Conservation (phyloP, 805 yeast genomes). For the Brettanomyces custersianus region DNA sequence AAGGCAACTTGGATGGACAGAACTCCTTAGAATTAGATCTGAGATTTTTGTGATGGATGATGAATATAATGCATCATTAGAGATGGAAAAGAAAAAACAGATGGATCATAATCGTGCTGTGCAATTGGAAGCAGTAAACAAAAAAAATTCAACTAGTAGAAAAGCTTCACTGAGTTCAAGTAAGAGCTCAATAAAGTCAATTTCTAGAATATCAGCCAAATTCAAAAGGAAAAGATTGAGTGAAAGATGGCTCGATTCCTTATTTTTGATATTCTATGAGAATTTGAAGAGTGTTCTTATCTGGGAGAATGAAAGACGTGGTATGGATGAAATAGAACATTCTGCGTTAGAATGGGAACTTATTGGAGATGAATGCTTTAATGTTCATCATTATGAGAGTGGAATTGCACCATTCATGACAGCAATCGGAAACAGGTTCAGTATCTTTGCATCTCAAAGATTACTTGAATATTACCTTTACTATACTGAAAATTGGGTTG, state of each 20-base stretch:
- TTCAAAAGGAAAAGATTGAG: slow-evolving; percentile 44
- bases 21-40: slow-evolving; percentile 54
- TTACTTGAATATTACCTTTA: slow-evolving; percentile 37
- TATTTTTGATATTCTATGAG: slow-evolving; percentile 58
- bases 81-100: slow-evolving; percentile 10
- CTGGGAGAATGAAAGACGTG: slow-evolving; percentile 26
- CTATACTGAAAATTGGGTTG: slow-evolving; percentile 12
- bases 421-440: slow-evolving; percentile 49
- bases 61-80: slow-evolving; percentile 36
- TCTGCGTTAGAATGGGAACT: slow-evolving; percentile 71
- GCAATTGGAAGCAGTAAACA: slow-evolving; percentile 1
- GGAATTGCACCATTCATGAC: slow-evolving; percentile 47
- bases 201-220: slow-evolving; percentile 16
- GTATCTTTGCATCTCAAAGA: slow-evolving; percentile 45
- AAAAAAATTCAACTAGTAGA: neutral
- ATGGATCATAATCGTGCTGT: slow-evolving; percentile 9
- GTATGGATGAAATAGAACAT: slow-evolving; percentile 28
- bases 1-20: slow-evolving; percentile 76
- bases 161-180: neutral
- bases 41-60: slow-evolving; percentile 74
- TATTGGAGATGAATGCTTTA: slow-evolving; percentile 46
- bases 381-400: slow-evolving; percentile 39
- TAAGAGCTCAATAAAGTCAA: slow-evolving; percentile 5
- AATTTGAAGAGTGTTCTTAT: slow-evolving; percentile 75
- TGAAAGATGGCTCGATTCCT: slow-evolving; percentile 66